Evolutionary conservation across 2,329 filamentous ascomycete genomes (phyloP).

Genomic region (Claviceps capensis): DNA sequence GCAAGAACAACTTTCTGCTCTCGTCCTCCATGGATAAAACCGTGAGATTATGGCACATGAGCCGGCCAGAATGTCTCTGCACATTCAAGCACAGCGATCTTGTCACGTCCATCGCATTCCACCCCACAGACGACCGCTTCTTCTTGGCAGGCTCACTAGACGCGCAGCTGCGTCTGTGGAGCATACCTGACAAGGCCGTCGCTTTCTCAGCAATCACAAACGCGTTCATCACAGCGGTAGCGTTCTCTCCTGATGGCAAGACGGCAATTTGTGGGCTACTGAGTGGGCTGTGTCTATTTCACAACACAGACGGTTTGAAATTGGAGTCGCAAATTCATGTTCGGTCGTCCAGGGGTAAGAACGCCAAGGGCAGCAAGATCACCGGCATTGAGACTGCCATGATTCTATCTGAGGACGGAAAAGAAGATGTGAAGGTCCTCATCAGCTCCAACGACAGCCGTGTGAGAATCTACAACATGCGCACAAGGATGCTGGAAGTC

Average conservation of each 20-base stretch:
- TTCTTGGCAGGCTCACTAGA: conserved; percentile 91
- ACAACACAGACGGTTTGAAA: conserved; percentile 82
- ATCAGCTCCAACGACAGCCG: conserved; percentile 93
- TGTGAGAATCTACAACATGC: conserved; percentile 76
- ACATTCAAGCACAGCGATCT: conserved; percentile 93
- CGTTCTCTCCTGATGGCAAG: conserved; percentile 85
- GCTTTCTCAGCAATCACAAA: conserved; percentile 65
- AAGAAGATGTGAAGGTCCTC: conserved; percentile 65
- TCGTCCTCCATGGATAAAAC: conserved; percentile 98
- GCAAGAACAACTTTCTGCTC: conserved; percentile 94
- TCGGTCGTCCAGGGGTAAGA: conserved; percentile 82
- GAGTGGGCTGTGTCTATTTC: conserved; percentile 76
- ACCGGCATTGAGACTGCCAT: conserved; percentile 74
- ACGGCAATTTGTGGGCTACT: conserved; percentile 79
- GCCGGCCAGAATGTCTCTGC: conserved; percentile 71
- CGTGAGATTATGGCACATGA: conserved; percentile 86
- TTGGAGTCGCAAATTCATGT: conserved; percentile 79
- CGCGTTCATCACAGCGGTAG: conserved; percentile 87
- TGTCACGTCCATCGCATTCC: conserved; percentile 88
- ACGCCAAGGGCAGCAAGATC: conserved; percentile 93
- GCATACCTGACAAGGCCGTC: conserved; percentile 90
- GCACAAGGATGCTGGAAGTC: conserved; percentile 69
- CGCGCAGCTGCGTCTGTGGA: conserved; percentile 80
- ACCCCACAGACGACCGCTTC: conserved; percentile 89
- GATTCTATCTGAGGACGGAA: conserved; percentile 31